These are phyloP conservation scores for Firmiana major DNA, from an alignment of 345 rosid species.

Conservation along the genomic window DNA sequence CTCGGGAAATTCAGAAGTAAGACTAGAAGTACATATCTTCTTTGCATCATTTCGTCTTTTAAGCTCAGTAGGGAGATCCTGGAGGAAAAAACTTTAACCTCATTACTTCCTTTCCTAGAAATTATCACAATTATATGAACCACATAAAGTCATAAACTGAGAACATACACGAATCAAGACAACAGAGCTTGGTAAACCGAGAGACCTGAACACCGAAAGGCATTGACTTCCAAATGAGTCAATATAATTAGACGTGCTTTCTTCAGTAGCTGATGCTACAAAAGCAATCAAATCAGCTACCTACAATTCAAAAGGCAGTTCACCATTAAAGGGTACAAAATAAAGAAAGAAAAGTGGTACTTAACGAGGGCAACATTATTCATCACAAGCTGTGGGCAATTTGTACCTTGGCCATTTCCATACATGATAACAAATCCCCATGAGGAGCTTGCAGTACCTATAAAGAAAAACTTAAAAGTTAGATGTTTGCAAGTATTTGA, in stretches of 20 bases:
- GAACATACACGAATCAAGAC: constrained; percentile 83
- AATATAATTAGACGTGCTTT: constrained; percentile 39
- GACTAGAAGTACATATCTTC: constrained; percentile 61
- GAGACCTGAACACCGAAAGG: constrained; percentile 77
- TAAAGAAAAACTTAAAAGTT: background rate
- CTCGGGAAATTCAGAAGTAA: constrained; percentile 76
- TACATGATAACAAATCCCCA: constrained; percentile 72
- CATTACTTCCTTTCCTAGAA: constrained; percentile 1
- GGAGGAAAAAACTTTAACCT: constrained; percentile 14
- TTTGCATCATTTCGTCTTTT: constrained; percentile 63
- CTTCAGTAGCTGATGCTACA: constrained; percentile 81
- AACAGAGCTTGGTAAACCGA: constrained; percentile 84
- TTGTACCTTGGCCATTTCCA: constrained; percentile 93
- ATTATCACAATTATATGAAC: background rate
- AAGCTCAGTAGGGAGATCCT: constrained; percentile 72
- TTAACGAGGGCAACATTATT: background rate
- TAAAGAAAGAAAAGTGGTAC: background rate
- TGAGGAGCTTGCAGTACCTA: constrained; percentile 83
- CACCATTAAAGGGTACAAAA: background rate
- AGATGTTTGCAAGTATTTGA: constrained; percentile 3
- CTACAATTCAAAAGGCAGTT: constrained; percentile 32
- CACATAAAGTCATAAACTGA: constrained; percentile 8
- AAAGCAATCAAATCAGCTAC: constrained; percentile 95
- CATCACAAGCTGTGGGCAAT: constrained; percentile 1
- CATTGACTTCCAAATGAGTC: constrained; percentile 87